Percentiles rank a stretch among this genome's conserved stretches.
Evolutionary conservation across 2,329 filamentous ascomycete species (phyloP).

Genomic region (Cladorrhinum sp.): DNA sequence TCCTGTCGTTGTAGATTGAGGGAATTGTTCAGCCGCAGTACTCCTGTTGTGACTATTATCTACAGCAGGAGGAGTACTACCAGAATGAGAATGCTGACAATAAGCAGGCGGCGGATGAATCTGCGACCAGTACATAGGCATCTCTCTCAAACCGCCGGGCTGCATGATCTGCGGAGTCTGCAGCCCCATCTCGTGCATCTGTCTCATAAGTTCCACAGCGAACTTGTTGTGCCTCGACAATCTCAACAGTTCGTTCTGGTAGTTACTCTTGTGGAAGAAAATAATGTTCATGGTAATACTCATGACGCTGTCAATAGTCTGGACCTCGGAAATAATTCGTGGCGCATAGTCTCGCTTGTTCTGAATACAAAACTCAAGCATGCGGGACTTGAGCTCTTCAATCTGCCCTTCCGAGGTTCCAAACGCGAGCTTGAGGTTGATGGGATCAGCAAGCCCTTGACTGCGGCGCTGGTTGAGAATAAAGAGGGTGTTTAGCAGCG

Average conservation of each 20-base stretch:
- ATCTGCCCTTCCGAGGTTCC: slow-evolving; percentile 82
- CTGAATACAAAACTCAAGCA: slow-evolving; percentile 76
- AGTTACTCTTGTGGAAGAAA: slow-evolving; percentile 97
- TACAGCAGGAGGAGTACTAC: neutral
- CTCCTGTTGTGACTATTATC: neutral
- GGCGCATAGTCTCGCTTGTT: slow-evolving; percentile 75
- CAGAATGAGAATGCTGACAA: neutral
- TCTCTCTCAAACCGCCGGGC: slow-evolving; percentile 64
- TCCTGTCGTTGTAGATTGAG: neutral
- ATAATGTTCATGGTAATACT: slow-evolving; percentile 86
- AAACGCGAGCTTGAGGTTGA: slow-evolving; percentile 82
- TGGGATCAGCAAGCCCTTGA: slow-evolving; percentile 80
- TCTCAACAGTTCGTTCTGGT: slow-evolving; percentile 90
- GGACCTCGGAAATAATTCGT: slow-evolving; percentile 62
- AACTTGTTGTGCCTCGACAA: slow-evolving; percentile 91
- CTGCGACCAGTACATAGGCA: slow-evolving; percentile 57
- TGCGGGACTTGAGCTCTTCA: slow-evolving; percentile 72
- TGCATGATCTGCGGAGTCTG: slow-evolving; percentile 71
- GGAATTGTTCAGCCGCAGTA: neutral
- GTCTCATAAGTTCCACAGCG: slow-evolving; percentile 83
- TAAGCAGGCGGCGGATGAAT: slow-evolving; percentile 24
- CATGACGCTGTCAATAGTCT: slow-evolving; percentile 75
- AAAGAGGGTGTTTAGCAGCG: slow-evolving; percentile 85
- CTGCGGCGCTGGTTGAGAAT: slow-evolving; percentile 93
- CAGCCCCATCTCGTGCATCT: slow-evolving; percentile 79